These are phyloP conservation scores for Aspergillus amoenus DNA, from an alignment of 2,329 filamentous ascomycete genomes.

Conservation along the genomic window DNA sequence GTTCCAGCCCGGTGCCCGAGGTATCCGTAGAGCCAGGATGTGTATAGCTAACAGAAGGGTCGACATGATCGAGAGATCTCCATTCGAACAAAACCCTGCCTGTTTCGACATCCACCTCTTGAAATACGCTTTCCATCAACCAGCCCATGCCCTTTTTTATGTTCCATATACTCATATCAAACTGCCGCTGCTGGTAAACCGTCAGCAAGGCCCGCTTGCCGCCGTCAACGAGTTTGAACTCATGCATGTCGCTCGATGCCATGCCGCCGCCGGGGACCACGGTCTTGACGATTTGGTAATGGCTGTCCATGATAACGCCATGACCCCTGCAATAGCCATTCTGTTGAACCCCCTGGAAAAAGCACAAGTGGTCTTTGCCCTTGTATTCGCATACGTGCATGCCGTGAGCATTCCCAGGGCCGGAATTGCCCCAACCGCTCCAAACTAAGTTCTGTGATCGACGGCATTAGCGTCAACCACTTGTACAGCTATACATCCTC, in stretches of 20 bases:
- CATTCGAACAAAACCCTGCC: conserved; percentile 51
- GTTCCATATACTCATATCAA: conserved; percentile 49
- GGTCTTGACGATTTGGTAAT: conserved; percentile 50
- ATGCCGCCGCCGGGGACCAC: conserved; percentile 42
- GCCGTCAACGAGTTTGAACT: conserved; percentile 49
- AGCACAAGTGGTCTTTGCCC: conserved; percentile 51
- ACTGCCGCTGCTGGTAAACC: conserved; percentile 43
- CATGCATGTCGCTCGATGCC: conserved; percentile 53
- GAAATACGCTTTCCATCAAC: conserved; percentile 54
- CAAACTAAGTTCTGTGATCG: conserved; percentile 47
- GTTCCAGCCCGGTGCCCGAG: conserved; percentile 49
- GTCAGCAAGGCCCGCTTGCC: conserved; percentile 44
- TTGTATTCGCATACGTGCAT: conserved; percentile 52
- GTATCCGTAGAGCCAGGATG: conserved; percentile 45
- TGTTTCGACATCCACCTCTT: conserved; percentile 54
- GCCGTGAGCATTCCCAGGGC: conserved; percentile 51
- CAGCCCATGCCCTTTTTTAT: conserved; percentile 48
- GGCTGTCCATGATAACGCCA: conserved; percentile 53
- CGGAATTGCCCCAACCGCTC: conserved; percentile 50
- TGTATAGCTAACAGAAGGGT: conserved; percentile 49
- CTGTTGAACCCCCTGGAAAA: conserved; percentile 53
- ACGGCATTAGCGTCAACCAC: neutral
- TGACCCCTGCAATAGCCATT: conserved; percentile 53
- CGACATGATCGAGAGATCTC: conserved; percentile 51
- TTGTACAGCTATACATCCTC: neutral